These are phyloP conservation scores for Arthroderma uncinatum DNA, from an alignment of 2,329 filamentous ascomycete species.

Conservation along the genomic window DNA sequence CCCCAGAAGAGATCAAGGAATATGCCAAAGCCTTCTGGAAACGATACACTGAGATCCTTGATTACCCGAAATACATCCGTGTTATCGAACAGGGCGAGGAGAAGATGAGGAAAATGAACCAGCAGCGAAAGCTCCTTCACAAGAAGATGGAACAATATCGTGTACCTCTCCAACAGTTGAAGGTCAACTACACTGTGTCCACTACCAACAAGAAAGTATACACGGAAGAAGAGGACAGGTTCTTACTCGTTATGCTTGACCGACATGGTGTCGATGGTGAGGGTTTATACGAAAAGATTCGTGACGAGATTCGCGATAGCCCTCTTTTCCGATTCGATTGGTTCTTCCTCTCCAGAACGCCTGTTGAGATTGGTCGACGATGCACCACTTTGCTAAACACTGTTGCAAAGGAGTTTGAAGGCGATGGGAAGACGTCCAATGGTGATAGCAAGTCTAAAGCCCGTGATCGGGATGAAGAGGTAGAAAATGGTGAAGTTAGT, in stretches of 20 bases:
- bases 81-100: conserved; percentile 90
- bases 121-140: conserved; percentile 82
- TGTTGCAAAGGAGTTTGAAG: conserved; percentile 86
- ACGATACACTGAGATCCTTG: conserved; percentile 78
- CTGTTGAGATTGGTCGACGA: conserved; percentile 79
- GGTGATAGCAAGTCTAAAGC: conserved; percentile 56
- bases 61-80: conserved; percentile 78
- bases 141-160: conserved; percentile 96
- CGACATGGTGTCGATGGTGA: conserved; percentile 86
- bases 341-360: conserved; percentile 95
- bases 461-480: conserved; percentile 56
- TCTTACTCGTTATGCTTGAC: conserved; percentile 85
- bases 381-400: conserved; percentile 92
- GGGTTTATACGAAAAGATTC: conserved; percentile 79
- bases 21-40: conserved; percentile 97
- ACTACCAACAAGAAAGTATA: conserved; percentile 99
- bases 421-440: conserved; percentile 41
- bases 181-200: conserved; percentile 97
- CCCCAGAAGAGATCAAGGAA: conserved; percentile 67
- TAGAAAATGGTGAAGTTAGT: conserved; percentile 68
- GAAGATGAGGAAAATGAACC: conserved; percentile 73
- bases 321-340: conserved; percentile 96
- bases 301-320: conserved; percentile 92
- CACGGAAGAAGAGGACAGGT: conserved; percentile 94
- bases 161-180: conserved; percentile 94